These are phyloP conservation scores for Protomyces arabidopsidicola DNA, from an alignment of 1,139 yeast species.

Conservation along the genomic window DNA sequence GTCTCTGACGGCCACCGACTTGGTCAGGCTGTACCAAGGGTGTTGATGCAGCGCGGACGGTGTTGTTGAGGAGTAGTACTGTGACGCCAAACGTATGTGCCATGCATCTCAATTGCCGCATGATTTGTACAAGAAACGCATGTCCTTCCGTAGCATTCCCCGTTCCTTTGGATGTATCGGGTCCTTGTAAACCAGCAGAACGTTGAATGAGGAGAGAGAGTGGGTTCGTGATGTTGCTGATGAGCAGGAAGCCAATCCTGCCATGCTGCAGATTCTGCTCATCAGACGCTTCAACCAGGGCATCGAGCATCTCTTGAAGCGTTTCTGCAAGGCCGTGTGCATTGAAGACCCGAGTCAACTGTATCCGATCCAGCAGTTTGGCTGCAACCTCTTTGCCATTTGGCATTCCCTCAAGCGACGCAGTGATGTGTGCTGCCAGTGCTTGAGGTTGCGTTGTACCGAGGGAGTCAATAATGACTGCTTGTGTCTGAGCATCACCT, in stretches of 20 bases:
- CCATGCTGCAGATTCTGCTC: neutral
- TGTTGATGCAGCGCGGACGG: constrained; percentile 2
- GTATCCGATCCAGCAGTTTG: neutral
- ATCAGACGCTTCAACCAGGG: neutral
- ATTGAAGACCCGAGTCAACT: neutral
- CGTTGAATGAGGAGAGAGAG: constrained; percentile 22
- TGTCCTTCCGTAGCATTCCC: constrained; percentile 12
- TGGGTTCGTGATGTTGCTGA: constrained; percentile 27
- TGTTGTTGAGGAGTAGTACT: constrained; percentile 16
- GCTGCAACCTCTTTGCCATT: neutral
- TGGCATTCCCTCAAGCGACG: neutral
- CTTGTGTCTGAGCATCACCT: neutral
- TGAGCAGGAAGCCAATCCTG: constrained; percentile 24
- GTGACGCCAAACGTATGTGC: constrained; percentile 1
- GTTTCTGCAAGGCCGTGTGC: neutral
- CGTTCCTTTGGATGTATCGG: neutral
- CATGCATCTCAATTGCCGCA: constrained; percentile 6
- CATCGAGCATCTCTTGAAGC: neutral
- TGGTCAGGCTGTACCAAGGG: neutral
- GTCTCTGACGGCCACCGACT: neutral
- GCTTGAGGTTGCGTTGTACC: neutral
- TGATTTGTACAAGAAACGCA: constrained; percentile 14
- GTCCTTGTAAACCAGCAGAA: neutral
- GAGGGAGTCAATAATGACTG: neutral
- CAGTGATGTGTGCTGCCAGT: neutral